Evolutionary conservation across 495 filamentous ascomycete species (phyloP).

Genomic region (Daldinia childiae): DNA sequence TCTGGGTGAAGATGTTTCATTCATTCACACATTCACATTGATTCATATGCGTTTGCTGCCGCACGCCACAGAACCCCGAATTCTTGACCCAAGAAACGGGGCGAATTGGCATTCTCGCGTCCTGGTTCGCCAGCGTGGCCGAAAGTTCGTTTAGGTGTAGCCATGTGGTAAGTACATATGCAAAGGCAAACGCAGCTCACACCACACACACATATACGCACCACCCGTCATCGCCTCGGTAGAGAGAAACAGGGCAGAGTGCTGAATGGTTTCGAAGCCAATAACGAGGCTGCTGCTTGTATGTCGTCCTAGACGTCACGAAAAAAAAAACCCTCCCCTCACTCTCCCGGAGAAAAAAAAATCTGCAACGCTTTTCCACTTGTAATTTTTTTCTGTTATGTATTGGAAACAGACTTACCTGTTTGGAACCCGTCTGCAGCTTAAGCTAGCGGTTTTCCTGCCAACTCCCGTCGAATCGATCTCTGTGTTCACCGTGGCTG

Average conservation of each 20-base stretch:
- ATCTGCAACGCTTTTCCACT: background rate
- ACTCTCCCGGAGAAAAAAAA: slow-evolving; percentile 1
- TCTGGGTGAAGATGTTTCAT: slow-evolving; percentile 9
- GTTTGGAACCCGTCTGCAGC: slow-evolving; percentile 34
- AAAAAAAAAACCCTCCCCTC: background rate
- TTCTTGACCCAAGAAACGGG: slow-evolving; percentile 41
- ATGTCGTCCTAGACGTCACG: slow-evolving; percentile 13
- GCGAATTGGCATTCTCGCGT: slow-evolving; percentile 26
- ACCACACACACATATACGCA: too few species aligned
- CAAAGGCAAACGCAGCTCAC: background rate
- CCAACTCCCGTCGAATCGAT: slow-evolving; percentile 40
- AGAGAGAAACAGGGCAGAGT: slow-evolving; percentile 38
- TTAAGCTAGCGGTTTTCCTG: slow-evolving; percentile 22
- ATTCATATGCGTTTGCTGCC: too few species aligned
- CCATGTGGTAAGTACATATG: slow-evolving; percentile 11
- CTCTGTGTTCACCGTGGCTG: slow-evolving; percentile 38
- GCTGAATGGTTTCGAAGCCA: slow-evolving; percentile 16
- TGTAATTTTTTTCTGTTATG: background rate
- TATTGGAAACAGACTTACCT: slow-evolving; percentile 25
- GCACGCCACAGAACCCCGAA: slow-evolving; percentile 6
- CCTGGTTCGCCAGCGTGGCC: slow-evolving; percentile 14
- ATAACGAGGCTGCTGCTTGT: slow-evolving; percentile 24
- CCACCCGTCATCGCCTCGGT: slow-evolving; percentile 9
- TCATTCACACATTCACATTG: slow-evolving; percentile 12
- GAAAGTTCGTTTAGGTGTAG: slow-evolving; percentile 27